A percentile compares a stretch with the other conserved stretches of the same genome.
phyloP scores from a whole-genome alignment of 2,329 filamentous ascomycete genomes.

The Periconia sp. region DNA sequence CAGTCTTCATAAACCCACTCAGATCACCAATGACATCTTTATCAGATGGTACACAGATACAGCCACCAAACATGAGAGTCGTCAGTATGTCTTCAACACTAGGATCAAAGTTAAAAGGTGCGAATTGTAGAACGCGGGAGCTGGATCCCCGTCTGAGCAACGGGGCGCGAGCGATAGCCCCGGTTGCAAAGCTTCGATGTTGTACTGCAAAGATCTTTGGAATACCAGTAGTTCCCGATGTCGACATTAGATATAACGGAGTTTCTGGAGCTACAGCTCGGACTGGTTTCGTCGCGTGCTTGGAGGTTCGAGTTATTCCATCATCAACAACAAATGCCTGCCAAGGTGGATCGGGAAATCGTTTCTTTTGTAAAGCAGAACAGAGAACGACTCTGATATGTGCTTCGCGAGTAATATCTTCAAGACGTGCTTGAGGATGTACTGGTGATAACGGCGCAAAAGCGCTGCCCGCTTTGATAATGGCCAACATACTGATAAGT shows the following conservation, averaged over 20 bases:
- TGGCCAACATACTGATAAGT: slow-evolving; percentile 47
- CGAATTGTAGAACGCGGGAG: slow-evolving; percentile 64
- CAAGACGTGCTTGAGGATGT: slow-evolving; percentile 17
- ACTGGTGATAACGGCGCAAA: slow-evolving; percentile 45
- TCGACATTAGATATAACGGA: slow-evolving; percentile 61
- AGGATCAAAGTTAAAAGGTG: slow-evolving; percentile 46
- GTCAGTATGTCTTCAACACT: slow-evolving; percentile 56
- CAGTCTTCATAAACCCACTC: neutral
- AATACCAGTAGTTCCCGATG: slow-evolving; percentile 47
- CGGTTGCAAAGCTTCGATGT: slow-evolving; percentile 57
- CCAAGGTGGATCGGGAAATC: no score
- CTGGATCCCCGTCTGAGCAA: neutral
- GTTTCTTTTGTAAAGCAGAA: no score
- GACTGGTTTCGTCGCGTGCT: no score
- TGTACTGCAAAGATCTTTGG: slow-evolving; percentile 66
- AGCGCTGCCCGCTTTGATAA: slow-evolving; percentile 50
- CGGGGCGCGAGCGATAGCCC: slow-evolving; percentile 6
- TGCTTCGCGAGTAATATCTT: neutral
- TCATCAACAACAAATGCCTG: no score
- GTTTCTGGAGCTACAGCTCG: neutral
- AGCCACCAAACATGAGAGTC: slow-evolving; percentile 63
- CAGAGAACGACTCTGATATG: neutral
- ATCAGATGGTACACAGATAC: slow-evolving; percentile 62
- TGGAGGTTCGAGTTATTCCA: no score
- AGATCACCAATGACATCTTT: slow-evolving; percentile 26